Conservation (phyloP, 2,329 filamentous ascomycete species). For the Aspergillus piperis region DNA sequence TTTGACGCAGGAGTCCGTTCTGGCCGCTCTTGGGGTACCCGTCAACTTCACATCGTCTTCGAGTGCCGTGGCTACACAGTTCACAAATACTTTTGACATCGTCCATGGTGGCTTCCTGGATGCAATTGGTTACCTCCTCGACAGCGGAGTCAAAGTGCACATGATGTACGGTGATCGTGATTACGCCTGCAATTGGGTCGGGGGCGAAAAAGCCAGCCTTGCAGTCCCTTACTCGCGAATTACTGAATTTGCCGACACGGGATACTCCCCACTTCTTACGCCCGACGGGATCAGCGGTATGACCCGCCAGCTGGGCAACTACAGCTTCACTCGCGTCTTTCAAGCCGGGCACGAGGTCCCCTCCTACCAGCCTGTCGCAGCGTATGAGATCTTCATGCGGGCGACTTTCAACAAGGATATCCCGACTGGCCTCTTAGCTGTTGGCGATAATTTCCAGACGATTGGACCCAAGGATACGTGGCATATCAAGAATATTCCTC, state of each 20-base stretch:
- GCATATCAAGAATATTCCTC: background rate
- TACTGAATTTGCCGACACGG: conserved; percentile 22
- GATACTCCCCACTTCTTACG: conserved; percentile 33
- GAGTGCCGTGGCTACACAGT: conserved; percentile 45
- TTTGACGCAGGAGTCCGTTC: conserved; percentile 56
- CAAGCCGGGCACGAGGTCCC: conserved; percentile 56
- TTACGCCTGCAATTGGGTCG: conserved; percentile 56
- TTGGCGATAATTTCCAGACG: background rate
- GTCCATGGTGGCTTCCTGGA: conserved; percentile 20
- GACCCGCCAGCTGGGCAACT: conserved; percentile 35
- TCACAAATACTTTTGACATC: conserved; percentile 44
- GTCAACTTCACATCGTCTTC: conserved; percentile 55
- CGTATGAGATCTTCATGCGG: conserved; percentile 7
- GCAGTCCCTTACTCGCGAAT: conserved; percentile 47
- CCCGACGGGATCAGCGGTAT: conserved; percentile 29
- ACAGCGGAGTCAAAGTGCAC: conserved; percentile 55
- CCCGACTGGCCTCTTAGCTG: background rate
- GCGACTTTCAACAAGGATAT: conserved; percentile 5
- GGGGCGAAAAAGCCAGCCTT: conserved; percentile 52
- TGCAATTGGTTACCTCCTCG: conserved; percentile 48
- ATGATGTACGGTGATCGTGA: conserved; percentile 59
- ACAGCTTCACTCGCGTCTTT: conserved; percentile 39
- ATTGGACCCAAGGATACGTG: background rate
- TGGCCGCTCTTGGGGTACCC: conserved; percentile 57
- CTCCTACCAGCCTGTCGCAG: conserved; percentile 46